Percentiles rank a stretch among this genome's conserved stretches.
These are phyloP conservation scores for Polygonum aviculare DNA, from an alignment of 148 eudicot genomes.

Conservation along the genomic window DNA sequence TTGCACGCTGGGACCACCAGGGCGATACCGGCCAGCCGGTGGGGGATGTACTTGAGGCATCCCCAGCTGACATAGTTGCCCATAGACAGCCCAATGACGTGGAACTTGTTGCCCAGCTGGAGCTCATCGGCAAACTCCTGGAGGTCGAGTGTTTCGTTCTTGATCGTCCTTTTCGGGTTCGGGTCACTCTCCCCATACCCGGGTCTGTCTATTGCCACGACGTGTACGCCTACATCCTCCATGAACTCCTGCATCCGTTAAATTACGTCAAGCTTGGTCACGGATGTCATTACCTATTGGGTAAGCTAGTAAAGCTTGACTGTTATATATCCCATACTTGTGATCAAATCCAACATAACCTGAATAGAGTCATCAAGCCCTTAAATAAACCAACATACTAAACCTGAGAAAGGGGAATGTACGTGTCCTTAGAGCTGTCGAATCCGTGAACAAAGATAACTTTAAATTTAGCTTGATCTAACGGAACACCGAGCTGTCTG, in stretches of 20 bases:
- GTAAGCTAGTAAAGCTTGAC: too few species aligned
- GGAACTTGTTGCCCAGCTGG: conserved; percentile 22
- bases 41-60: conserved; percentile 30
- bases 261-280: too few species aligned
- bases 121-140: conserved; percentile 30
- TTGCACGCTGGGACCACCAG: conserved; percentile 27
- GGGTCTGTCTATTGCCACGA: neutral
- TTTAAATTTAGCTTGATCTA: conserved; percentile 17
- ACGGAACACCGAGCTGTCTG: conserved; percentile 18
- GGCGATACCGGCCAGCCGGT: conserved; percentile 23
- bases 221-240: neutral
- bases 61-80: conserved; percentile 24
- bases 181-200: conserved; percentile 27
- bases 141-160: conserved; percentile 27
- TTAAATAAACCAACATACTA: neutral
- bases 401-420: conserved; percentile 29
- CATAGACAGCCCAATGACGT: conserved; percentile 22
- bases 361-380: too few species aligned
- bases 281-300: too few species aligned
- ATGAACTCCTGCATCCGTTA: conserved; percentile 1
- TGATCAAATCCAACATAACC: too few species aligned
- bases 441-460: conserved; percentile 33
- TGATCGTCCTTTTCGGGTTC: conserved; percentile 22
- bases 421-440: conserved; percentile 26
- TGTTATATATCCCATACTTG: too few species aligned